These are phyloP conservation scores for Emmonsiellopsis sp. DNA, from an alignment of 2,329 filamentous ascomycete genomes.

Conservation along the genomic window DNA sequence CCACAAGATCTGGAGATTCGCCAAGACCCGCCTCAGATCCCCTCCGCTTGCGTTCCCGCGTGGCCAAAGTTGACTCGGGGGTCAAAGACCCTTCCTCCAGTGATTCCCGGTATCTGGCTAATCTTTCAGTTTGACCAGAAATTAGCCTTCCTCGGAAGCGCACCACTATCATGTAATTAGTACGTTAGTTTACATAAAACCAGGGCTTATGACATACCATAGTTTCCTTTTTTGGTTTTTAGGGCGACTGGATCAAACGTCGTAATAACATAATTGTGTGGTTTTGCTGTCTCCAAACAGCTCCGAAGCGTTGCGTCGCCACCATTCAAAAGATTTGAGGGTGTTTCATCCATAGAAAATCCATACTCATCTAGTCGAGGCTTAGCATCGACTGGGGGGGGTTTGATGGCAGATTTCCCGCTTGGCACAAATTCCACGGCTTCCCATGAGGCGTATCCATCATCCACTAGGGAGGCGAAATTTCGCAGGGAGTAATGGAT, in stretches of 20 bases:
- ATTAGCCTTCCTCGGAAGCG: not conserved
- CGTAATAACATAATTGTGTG: conserved; percentile 24
- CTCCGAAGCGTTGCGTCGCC: conserved; percentile 37
- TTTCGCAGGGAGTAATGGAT: conserved; percentile 45
- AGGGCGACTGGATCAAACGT: conserved; percentile 25
- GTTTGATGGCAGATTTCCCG: conserved; percentile 16
- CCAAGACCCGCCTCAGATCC: not conserved
- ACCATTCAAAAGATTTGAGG: conserved; percentile 27
- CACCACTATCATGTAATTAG: conserved; percentile 3
- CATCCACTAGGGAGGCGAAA: conserved; percentile 44
- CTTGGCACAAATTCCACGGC: conserved; percentile 35
- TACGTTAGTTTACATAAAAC: conserved; percentile 2
- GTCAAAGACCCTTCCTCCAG: too few relatives aligned
- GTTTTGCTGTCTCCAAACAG: conserved; percentile 23
- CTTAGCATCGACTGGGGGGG: conserved; percentile 21
- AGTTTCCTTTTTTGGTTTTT: conserved; percentile 20
- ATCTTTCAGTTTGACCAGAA: not conserved
- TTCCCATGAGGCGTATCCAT: conserved; percentile 43
- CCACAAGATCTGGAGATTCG: not conserved
- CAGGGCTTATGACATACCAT: conserved; percentile 16
- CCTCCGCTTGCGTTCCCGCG: not conserved
- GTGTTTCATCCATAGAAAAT: conserved; percentile 28
- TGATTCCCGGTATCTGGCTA: not conserved
- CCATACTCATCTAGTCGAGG: conserved; percentile 39
- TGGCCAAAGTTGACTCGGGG: not conserved